Evolutionary conservation across 352 stramenopile species (phyloP).

Genomic region (Phytophthora pinifolia): DNA sequence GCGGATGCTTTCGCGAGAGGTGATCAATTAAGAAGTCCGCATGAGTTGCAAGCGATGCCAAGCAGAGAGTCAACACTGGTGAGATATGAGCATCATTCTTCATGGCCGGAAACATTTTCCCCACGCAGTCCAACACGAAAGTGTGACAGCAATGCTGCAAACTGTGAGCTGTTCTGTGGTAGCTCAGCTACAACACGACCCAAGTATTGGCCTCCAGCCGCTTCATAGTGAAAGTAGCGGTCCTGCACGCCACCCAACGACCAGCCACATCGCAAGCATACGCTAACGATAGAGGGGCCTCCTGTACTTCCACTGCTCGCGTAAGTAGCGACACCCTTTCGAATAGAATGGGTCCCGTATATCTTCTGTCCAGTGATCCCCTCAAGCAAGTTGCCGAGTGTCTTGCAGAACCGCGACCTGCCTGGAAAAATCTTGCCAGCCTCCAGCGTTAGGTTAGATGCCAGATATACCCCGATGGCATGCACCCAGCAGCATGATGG

Average conservation of each 20-base stretch:
- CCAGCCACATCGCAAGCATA: slow-evolving; percentile 21
- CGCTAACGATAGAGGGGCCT: slow-evolving; percentile 15
- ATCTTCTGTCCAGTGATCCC: slow-evolving; percentile 8
- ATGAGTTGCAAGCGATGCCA: slow-evolving; percentile 1
- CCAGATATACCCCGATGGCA: not conserved
- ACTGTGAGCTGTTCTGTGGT: not conserved
- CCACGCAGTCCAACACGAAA: not conserved
- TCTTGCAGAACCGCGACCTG: slow-evolving; percentile 2
- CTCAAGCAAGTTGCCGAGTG: not conserved
- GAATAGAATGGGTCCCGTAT: slow-evolving; percentile 21
- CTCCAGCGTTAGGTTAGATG: not conserved
- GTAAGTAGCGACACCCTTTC: too few species aligned
- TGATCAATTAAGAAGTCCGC: not conserved
- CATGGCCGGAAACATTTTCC: not conserved
- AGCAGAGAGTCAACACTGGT: slow-evolving; percentile 3
- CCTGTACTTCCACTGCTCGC: slow-evolving; percentile 15
- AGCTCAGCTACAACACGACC: not conserved
- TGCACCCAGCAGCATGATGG: not conserved
- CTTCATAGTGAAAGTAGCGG: slow-evolving; percentile 9
- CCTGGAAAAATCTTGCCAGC: slow-evolving; percentile 1
- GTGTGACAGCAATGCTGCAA: not conserved
- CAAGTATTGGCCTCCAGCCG: not conserved
- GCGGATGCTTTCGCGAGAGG: not conserved
- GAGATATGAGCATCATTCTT: not conserved
- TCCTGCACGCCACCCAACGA: slow-evolving; percentile 15